These are phyloP conservation scores for Chaetomiaceae sp. DNA, from an alignment of 2,329 filamentous ascomycete species.

Conservation along the genomic window DNA sequence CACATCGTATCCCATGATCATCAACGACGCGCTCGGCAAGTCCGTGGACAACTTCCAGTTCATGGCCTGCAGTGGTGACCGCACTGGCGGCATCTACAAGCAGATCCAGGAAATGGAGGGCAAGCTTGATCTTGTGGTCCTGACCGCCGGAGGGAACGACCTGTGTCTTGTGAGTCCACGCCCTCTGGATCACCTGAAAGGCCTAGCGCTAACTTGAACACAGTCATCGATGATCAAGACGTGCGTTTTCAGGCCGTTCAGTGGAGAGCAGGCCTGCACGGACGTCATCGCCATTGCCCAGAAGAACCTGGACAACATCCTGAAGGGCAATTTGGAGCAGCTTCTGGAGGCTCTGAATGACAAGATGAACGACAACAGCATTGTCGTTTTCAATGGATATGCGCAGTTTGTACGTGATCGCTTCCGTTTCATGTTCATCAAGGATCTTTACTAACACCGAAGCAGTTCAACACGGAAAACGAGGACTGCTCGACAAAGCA, in stretches of 20 bases:
- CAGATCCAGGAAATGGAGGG: conserved; percentile 24
- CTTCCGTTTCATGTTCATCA: too few species aligned
- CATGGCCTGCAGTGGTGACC: conserved; percentile 26
- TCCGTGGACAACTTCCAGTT: conserved; percentile 27
- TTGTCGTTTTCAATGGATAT: conserved; percentile 1
- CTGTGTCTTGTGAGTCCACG: conserved; percentile 30
- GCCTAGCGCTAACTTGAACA: not conserved
- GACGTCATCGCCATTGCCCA: conserved; percentile 1
- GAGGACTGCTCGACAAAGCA: not conserved
- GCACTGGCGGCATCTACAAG: conserved; percentile 24
- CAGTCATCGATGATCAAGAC: conserved; percentile 6
- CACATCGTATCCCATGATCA: conserved; percentile 24
- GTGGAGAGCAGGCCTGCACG: not conserved
- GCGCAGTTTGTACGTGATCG: conserved; percentile 3
- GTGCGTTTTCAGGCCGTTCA: not conserved
- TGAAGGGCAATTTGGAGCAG: not conserved
- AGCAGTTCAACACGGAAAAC: conserved; percentile 2
- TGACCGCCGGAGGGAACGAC: conserved; percentile 36
- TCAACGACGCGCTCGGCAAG: conserved; percentile 23
- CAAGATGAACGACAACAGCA: conserved; percentile 5
- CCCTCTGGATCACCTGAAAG: too few species aligned
- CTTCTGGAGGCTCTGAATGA: not conserved
- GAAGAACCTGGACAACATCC: conserved; percentile 2
- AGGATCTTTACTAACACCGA: not conserved
- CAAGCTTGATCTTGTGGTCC: conserved; percentile 29